A percentile compares a stretch with the other conserved stretches of the same genome.
These are phyloP conservation scores for Fistulinella prunicolor DNA, from an alignment of 768 basidiomycete species.

Conservation along the genomic window DNA sequence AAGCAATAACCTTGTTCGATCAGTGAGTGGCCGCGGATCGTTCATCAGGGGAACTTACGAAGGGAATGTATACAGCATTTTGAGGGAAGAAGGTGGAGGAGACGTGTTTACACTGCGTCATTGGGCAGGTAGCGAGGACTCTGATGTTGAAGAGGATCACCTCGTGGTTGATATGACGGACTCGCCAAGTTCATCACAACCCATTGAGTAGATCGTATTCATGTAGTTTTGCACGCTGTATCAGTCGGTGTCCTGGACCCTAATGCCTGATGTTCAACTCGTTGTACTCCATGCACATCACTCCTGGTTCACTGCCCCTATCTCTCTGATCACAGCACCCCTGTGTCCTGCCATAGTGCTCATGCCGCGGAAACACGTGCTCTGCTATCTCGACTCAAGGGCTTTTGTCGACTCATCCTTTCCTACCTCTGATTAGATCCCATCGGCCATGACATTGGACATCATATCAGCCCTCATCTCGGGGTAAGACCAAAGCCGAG, in stretches of 20 bases:
- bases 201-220: slow-evolving; percentile 4
- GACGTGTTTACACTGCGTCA: slow-evolving; percentile 53
- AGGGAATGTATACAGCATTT: slow-evolving; percentile 42
- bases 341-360: background rate
- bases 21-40: slow-evolving; percentile 46
- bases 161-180: slow-evolving; percentile 24
- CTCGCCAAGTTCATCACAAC: slow-evolving; percentile 14
- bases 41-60: slow-evolving; percentile 2
- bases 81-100: slow-evolving; percentile 52
- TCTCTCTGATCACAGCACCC: background rate
- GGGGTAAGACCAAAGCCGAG: slow-evolving; percentile 31
- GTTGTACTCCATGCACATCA: slow-evolving; percentile 1
- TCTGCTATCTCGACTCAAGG: slow-evolving; percentile 3
- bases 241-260: slow-evolving; percentile 2
- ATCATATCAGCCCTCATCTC: slow-evolving; percentile 8
- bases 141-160: slow-evolving; percentile 22
- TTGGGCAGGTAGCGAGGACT: slow-evolving; percentile 35
- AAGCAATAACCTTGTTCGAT: slow-evolving; percentile 67
- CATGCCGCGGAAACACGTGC: slow-evolving; percentile 9
- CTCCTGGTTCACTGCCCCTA: background rate
- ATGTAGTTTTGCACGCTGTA: slow-evolving; percentile 9
- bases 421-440: background rate
- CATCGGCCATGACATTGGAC: background rate
- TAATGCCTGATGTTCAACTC: slow-evolving; percentile 7
- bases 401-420: background rate